A percentile compares a stretch with the other conserved stretches of the same genome.
These are phyloP conservation scores for Lactarius hengduanensis DNA, from an alignment of 768 basidiomycete species.

Conservation along the genomic window DNA sequence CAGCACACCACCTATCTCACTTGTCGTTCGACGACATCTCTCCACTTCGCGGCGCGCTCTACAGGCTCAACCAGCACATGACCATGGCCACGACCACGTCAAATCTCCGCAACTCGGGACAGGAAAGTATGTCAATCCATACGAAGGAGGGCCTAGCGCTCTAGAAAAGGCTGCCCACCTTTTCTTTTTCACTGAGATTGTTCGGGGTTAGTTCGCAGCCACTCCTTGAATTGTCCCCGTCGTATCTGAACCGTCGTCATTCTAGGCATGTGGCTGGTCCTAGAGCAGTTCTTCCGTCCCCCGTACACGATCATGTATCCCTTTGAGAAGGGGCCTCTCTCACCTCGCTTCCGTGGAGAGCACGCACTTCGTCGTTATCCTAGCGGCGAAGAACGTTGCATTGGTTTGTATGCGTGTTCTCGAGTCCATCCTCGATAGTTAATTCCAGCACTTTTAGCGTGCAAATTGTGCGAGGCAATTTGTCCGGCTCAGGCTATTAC, in stretches of 20 bases:
- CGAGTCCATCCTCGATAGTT: background rate
- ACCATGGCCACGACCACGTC: slow-evolving; percentile 29
- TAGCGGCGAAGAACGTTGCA: slow-evolving; percentile 97
- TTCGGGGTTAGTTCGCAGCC: slow-evolving; percentile 65
- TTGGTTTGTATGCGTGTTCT: slow-evolving; percentile 60
- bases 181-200: slow-evolving; percentile 99
- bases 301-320: slow-evolving; percentile 99
- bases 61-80: slow-evolving; percentile 30
- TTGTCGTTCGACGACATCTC: slow-evolving; percentile 51
- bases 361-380: slow-evolving; percentile 96
- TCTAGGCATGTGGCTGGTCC: slow-evolving; percentile 95
- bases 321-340: slow-evolving; percentile 96
- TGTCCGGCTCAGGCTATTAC: slow-evolving; percentile 99
- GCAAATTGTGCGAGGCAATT: slow-evolving; percentile 98
- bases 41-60: slow-evolving; percentile 37
- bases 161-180: slow-evolving; percentile 94
- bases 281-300: slow-evolving; percentile 88
- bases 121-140: slow-evolving; percentile 58
- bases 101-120: slow-evolving; percentile 38
- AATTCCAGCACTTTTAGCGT: slow-evolving; percentile 54
- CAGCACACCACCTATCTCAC: slow-evolving; percentile 34
- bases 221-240: slow-evolving; percentile 17
- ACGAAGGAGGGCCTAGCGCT: slow-evolving; percentile 80
- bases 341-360: slow-evolving; percentile 97
- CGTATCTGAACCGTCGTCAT: slow-evolving; percentile 21